Percentiles rank a stretch among this genome's conserved stretches.
Evolutionary conservation across 2,329 filamentous ascomycete genomes (phyloP).

Genomic region (Aspergillus texensis): DNA sequence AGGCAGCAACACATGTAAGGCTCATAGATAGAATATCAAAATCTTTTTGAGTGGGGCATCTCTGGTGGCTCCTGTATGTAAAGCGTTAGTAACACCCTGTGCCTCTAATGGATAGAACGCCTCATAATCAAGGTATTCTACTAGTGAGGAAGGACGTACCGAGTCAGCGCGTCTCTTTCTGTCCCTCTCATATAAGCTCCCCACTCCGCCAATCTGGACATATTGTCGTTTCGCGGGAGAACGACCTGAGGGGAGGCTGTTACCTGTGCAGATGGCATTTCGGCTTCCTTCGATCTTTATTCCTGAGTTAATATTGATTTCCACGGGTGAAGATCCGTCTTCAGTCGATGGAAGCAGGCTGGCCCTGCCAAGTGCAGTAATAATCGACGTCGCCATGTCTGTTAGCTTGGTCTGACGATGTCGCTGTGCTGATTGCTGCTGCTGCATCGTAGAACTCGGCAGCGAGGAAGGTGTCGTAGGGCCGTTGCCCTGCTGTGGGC

Average conservation of each 20-base stretch:
- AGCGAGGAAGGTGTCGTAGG: slow-evolving; percentile 7
- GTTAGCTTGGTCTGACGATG: slow-evolving; percentile 28
- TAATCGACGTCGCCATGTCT: slow-evolving; percentile 27
- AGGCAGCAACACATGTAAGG: not conserved
- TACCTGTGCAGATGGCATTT: slow-evolving; percentile 31
- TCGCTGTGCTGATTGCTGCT: slow-evolving; percentile 21
- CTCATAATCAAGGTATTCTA: not conserved
- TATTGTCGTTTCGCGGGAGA: not conserved
- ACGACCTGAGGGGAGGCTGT: not conserved
- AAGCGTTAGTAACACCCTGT: not conserved
- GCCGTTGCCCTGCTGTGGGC: not conserved
- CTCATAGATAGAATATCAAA: not conserved
- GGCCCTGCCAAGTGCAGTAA: slow-evolving; percentile 25
- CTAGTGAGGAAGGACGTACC: slow-evolving; percentile 20
- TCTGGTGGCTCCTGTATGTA: not conserved
- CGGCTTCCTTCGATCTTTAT: slow-evolving; percentile 31
- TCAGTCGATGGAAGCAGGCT: slow-evolving; percentile 15
- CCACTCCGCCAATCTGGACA: not conserved
- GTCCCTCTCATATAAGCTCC: not conserved
- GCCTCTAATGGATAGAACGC: not conserved
- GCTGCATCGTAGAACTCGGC: slow-evolving; percentile 4
- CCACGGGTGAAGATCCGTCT: slow-evolving; percentile 19
- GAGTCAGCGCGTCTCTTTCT: slow-evolving; percentile 28
- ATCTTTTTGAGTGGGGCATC: not conserved
- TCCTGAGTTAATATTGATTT: slow-evolving; percentile 33